Percentiles rank a stretch among this genome's conserved stretches.
phyloP scores from a whole-genome alignment of 108 stramenopile species.

The Nitzschia putrida region DNA sequence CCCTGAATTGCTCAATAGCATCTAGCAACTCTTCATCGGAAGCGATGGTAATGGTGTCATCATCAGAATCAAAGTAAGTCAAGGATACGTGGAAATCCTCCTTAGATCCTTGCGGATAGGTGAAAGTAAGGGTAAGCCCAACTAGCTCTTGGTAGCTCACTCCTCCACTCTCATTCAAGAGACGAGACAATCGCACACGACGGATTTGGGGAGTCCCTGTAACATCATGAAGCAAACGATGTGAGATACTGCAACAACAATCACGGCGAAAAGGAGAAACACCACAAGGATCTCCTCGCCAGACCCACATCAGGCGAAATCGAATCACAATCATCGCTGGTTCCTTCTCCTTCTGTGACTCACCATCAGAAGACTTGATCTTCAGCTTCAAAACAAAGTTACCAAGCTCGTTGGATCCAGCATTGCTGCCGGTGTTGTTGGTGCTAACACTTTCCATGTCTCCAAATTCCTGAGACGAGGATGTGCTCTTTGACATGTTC shows the following conservation, averaged over 20 bases:
- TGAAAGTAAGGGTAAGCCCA: constrained; percentile 41
- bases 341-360: constrained; percentile 7
- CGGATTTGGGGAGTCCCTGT: constrained; percentile 53
- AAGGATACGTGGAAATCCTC: constrained; percentile 25
- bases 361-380: constrained; percentile 54
- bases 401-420: constrained; percentile 15
- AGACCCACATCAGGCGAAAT: too few species aligned
- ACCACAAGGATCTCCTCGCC: not conserved
- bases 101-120: constrained; percentile 30
- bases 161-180: constrained; percentile 39
- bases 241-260: not conserved
- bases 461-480: not conserved
- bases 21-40: constrained; percentile 69
- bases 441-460: too few species aligned
- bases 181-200: constrained; percentile 55
- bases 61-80: constrained; percentile 76
- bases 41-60: constrained; percentile 67
- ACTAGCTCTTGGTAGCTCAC: constrained; percentile 59
- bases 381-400: constrained; percentile 70
- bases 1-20: constrained; percentile 61
- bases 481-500: too few species aligned
- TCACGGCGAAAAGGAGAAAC: not conserved
- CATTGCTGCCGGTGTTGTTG: not conserved
- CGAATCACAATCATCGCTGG: too few species aligned
- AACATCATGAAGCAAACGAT: constrained; percentile 9